Base-by-base conservation (phyloP, 768 basidiomycete species). In the Porphyrellus cyaneotinctus region DNA sequence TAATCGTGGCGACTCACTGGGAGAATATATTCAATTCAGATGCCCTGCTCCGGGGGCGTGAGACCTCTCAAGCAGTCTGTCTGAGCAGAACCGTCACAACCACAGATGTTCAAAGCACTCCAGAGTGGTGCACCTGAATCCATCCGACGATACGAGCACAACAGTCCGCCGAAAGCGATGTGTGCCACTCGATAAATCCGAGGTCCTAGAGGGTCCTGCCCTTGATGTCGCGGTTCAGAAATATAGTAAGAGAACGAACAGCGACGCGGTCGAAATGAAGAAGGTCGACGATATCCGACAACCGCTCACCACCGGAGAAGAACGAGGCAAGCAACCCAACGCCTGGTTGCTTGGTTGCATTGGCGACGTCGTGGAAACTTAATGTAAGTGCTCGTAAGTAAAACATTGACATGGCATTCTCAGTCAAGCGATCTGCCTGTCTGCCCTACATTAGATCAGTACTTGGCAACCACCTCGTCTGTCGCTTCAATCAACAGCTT, bases 71-170 rank as follows among this genome's bases (percentile, higher is more conserved):
- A 74, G 63, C 92, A 92, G 68, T 91, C 88, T 26, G 88, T 52
- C 87, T 76, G 39, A 45, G 38, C n/a, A 36, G 17, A 26, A 37
- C 15, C 37, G 28, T 65, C 43, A 46, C n/a, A n/a, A 24, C 31
- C 15, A 6, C 3, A 14, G 22, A 10, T 30, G 24, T 3, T 31
- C 39, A 24, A 18, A 22, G 13, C 23, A 12, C 17, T 20, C n/a
- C n/a, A 9, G 18, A 36, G 47, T 6, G n/a, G 42, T 49, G 12
- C 31, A 58, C 58, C 64, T 52, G 13, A 93, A 67, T 4, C 91
- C 92, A 65, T 93, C 91, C 30, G 94, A 85, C 30, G 90, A 92
- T 2, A 94, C 82, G 38, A 94, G 77, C n/a, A 94, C 67, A 1
- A 91, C 87, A 0, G 88, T 92, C 57, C 80, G 77, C 69, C 77